Evolutionary conservation across 1,284 basidiomycete species (phyloP).

Genomic region (Wallemia hederae): DNA sequence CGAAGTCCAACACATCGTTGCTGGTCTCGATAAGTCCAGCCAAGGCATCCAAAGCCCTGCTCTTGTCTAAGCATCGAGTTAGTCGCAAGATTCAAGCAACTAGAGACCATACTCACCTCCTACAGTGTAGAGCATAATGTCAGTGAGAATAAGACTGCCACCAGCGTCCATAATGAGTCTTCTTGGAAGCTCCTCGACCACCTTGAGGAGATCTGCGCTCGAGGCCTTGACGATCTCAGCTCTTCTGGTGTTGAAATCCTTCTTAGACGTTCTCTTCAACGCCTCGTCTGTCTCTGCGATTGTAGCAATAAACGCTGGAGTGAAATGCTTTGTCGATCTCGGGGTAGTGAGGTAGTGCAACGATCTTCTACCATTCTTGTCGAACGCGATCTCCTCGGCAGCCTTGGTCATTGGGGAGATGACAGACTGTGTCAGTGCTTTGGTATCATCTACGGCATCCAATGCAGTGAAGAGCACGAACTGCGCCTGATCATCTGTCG

Average conservation of each 20-base stretch:
- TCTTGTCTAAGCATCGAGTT: conserved; percentile 1
- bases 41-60: conserved; percentile 22
- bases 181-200: conserved; percentile 29
- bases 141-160: conserved; percentile 40
- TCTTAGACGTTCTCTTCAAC: conserved; percentile 43
- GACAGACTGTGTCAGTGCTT: conserved; percentile 47
- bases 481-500: conserved; percentile 56
- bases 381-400: conserved; percentile 15
- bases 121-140: conserved; percentile 49
- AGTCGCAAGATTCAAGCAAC: conserved; percentile 2
- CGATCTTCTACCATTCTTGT: conserved; percentile 31
- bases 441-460: conserved; percentile 66
- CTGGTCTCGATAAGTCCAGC: conserved; percentile 16
- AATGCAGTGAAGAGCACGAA: conserved; percentile 59
- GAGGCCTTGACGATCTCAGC: conserved; percentile 38
- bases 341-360: conserved; percentile 53
- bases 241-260: conserved; percentile 29
- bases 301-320: conserved; percentile 28
- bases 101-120: conserved; percentile 28
- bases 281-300: conserved; percentile 37
- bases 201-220: conserved; percentile 34
- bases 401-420: conserved; percentile 17
- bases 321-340: conserved; percentile 46
- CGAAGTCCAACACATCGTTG: conserved; percentile 41
- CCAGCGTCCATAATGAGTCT: conserved; percentile 38